A percentile compares a stretch with the other conserved stretches of the same genome.
phyloP scores from a whole-genome alignment of 208 protist genomes.

The Acanthamoeba castellanii region DNA sequence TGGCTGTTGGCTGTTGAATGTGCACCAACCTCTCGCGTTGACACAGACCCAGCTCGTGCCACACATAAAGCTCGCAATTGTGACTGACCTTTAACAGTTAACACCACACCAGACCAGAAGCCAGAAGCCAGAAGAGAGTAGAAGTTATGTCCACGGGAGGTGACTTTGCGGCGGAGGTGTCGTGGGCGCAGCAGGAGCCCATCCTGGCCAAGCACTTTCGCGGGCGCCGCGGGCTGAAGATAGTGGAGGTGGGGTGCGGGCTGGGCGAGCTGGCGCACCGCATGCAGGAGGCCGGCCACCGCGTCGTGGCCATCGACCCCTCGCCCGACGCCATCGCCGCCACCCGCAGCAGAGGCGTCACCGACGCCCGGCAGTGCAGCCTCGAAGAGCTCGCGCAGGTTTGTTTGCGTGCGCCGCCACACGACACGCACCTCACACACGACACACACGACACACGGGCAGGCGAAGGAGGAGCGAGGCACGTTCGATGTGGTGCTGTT shows the following conservation, averaged over 20 bases:
- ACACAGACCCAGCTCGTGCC: too few relatives aligned
- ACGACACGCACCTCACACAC: neutral
- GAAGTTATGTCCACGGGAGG: neutral
- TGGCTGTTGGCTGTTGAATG: neutral
- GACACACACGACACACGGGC: neutral
- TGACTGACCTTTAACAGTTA: neutral
- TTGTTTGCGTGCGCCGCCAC: neutral
- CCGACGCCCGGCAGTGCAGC: neutral
- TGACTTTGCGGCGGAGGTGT: conserved; percentile 21
- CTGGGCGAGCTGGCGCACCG: conserved; percentile 28
- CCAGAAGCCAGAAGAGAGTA: neutral
- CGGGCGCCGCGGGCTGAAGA: neutral
- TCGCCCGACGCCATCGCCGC: conserved; percentile 28
- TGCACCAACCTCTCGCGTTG: too few relatives aligned
- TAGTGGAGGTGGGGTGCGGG: conserved; percentile 46
- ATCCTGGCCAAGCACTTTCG: conserved; percentile 12
- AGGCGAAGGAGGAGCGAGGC: neutral
- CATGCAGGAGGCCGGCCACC: conserved; percentile 25
- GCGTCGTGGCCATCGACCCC: conserved; percentile 38
- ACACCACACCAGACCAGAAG: neutral
- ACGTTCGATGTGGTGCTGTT: conserved; percentile 58
- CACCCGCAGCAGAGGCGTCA: neutral
- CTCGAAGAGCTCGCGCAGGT: neutral
- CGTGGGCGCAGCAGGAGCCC: neutral
- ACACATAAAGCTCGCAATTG: too few relatives aligned